Conservation (phyloP, 805 yeast genomes). For the Phaffomyces antillensis region DNA sequence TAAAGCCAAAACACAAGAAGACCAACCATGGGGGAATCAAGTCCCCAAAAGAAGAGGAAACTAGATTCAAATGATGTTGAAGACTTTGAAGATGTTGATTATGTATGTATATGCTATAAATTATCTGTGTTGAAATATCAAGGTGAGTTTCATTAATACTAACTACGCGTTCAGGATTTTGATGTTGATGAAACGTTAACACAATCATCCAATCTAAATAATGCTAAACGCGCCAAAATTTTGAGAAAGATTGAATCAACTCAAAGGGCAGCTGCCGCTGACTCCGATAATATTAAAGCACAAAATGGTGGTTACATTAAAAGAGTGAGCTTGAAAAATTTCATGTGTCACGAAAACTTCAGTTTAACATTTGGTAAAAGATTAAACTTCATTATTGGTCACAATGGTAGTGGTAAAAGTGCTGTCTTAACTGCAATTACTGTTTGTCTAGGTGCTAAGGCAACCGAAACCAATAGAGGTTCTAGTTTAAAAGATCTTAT, state of each 20-base stretch:
- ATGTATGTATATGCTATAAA: not conserved
- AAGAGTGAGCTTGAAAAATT: conserved; percentile 57
- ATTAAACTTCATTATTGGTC: conserved; percentile 80
- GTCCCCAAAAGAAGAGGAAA: too few species aligned
- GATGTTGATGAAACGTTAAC: conserved; percentile 16
- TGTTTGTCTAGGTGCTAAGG: conserved; percentile 84
- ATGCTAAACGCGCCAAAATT: conserved; percentile 3
- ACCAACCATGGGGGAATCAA: too few species aligned
- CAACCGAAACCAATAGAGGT: conserved; percentile 83
- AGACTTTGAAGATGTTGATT: too few species aligned
- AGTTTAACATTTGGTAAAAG: conserved; percentile 69
- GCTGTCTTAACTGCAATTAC: conserved; percentile 84
- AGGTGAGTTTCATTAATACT: not conserved
- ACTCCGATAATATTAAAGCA: not conserved
- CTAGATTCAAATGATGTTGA: too few species aligned
- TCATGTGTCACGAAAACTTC: conserved; percentile 87
- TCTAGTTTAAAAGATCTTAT: conserved; percentile 61
- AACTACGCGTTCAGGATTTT: conserved; percentile 4
- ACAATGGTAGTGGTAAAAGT: conserved; percentile 88
- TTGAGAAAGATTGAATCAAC: conserved; percentile 10
- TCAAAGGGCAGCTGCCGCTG: conserved; percentile 1
- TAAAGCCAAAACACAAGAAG: too few species aligned
- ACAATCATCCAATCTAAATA: conserved; percentile 4
- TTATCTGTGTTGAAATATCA: too few species aligned
- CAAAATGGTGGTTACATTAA: conserved; percentile 57